Conservation (phyloP, 345 rosid species). For the Brassica napus region Da-Ae NC_063452.1:17008001-17008500, state of each 20-base stretch:
- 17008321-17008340: not conserved
- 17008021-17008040: conserved; percentile 72
- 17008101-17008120: too few relatives aligned
- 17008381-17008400: conserved; percentile 93
- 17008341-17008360: conserved; percentile 20
- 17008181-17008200: conserved; percentile 70
- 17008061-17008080: not conserved
- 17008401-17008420: conserved; percentile 92
- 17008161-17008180: not conserved
- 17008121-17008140: too few relatives aligned
- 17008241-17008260: conserved; percentile 95
- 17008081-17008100: not conserved
- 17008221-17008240: conserved; percentile 94
- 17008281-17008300: conserved; percentile 51
- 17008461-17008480: conserved; percentile 65
- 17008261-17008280: conserved; percentile 94
- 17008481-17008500: conserved; percentile 80
- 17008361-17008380: conserved; percentile 98
- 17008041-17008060: conserved; percentile 87
- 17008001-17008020: conserved; percentile 75
- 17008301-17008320: conserved; percentile 1
- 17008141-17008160: too few relatives aligned
- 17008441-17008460: conserved; percentile 73
- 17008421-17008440: conserved; percentile 75
- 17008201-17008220: conserved; percentile 89